Conservation (phyloP, 148 eudicot genomes). For the Cornus suecica region DNA sequence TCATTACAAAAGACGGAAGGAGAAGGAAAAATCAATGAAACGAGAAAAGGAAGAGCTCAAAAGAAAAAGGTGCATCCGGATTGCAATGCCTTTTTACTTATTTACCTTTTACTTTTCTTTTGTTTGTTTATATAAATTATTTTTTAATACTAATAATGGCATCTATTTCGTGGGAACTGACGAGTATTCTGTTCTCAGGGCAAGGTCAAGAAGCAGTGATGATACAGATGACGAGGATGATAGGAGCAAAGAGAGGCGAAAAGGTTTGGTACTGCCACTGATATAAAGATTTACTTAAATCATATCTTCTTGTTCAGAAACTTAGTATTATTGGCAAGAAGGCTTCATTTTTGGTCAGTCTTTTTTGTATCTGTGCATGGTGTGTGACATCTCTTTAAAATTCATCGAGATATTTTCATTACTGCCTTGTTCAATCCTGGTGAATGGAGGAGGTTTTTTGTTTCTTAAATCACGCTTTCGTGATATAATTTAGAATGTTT, state of each 20-base stretch:
- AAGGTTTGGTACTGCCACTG: conserved; percentile 36
- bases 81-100: conserved; percentile 6
- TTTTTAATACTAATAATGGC: background rate
- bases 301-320: background rate
- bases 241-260: conserved; percentile 39
- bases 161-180: conserved; percentile 1
- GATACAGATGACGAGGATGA: conserved; percentile 26
- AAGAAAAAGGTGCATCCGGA: conserved; percentile 45
- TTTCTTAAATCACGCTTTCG: background rate
- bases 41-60: conserved; percentile 35
- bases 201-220: conserved; percentile 42
- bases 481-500: background rate
- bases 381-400: background rate
- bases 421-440: background rate
- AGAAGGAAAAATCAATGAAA: conserved; percentile 44
- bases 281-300: conserved; percentile 6
- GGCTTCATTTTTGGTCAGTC: background rate
- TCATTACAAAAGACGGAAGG: conserved; percentile 54
- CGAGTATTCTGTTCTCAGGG: conserved; percentile 32
- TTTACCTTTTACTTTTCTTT: too few relatives aligned
- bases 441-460: background rate
- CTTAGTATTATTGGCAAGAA: background rate
- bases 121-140: too few relatives aligned
- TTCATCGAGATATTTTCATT: background rate
- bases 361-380: background rate